Evolutionary conservation across 371 early-diverging fungal genomes (phyloP).

Genomic region (Rhizopus stolonifer): DNA sequence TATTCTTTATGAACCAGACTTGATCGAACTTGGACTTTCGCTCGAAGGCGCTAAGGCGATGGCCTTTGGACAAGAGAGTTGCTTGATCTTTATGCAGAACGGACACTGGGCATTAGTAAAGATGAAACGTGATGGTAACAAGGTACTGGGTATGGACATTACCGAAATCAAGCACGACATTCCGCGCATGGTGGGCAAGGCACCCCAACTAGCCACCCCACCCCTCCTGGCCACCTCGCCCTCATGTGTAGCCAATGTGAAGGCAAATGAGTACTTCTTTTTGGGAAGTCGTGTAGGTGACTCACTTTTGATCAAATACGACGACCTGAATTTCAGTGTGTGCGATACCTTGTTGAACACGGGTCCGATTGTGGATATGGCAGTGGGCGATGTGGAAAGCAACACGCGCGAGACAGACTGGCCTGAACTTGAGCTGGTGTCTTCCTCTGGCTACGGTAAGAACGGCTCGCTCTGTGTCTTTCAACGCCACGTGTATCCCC

Average conservation of each 20-base stretch:
- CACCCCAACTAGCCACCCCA: background rate
- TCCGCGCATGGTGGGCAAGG: conserved; percentile 6
- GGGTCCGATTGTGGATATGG: conserved; percentile 79
- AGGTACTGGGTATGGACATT: conserved; percentile 50
- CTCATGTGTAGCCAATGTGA: conserved; percentile 61
- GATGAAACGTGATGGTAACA: conserved; percentile 67
- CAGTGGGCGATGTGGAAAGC: conserved; percentile 65
- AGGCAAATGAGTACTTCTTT: conserved; percentile 69
- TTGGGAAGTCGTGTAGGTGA: conserved; percentile 80
- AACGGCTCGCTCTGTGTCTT: conserved; percentile 81
- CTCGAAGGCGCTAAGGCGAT: conserved; percentile 61
- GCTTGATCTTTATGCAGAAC: conserved; percentile 59
- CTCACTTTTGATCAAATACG: conserved; percentile 73
- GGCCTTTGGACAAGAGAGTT: conserved; percentile 49
- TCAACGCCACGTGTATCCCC: conserved; percentile 77
- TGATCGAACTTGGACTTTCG: conserved; percentile 31
- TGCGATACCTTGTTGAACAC: conserved; percentile 80
- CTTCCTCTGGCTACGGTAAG: conserved; percentile 76
- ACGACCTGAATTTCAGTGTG: conserved; percentile 49
- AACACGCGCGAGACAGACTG: conserved; percentile 3
- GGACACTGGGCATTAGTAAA: conserved; percentile 75
- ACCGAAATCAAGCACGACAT: conserved; percentile 20
- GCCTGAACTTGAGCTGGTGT: conserved; percentile 77
- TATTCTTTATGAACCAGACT: conserved; percentile 40
- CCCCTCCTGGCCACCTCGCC: conserved; percentile 38